A percentile compares a stretch with the other conserved stretches of the same genome.
These are phyloP conservation scores for Pterocarpus santalinus DNA, from an alignment of 306 rosid species.

Conservation along the genomic window DNA sequence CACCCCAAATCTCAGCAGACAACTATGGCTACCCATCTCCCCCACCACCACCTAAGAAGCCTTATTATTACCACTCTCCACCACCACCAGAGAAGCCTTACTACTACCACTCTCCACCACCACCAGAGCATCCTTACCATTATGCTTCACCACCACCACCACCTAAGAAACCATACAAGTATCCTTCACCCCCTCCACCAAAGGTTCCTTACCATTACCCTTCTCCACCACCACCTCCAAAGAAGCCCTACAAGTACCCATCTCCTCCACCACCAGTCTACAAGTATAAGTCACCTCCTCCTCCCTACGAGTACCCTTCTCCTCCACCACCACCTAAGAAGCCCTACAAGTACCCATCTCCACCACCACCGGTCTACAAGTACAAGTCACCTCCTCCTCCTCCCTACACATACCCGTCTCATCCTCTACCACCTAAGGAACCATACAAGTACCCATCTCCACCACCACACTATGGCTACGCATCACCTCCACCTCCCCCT, in stretches of 20 bases:
- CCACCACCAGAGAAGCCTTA: slow-evolving; percentile 43
- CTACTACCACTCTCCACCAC: slow-evolving; percentile 20
- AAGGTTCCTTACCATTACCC: neutral
- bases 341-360: slow-evolving; percentile 33
- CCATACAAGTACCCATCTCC: neutral
- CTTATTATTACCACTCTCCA: slow-evolving; percentile 33
- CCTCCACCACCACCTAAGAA: neutral
- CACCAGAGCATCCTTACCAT: neutral
- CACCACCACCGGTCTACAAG: slow-evolving; percentile 40
- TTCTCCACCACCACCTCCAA: slow-evolving; percentile 40
- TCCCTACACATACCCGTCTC: neutral
- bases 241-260: slow-evolving; percentile 24
- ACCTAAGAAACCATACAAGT: no score
- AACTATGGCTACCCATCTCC: slow-evolving; percentile 57
- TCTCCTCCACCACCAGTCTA: slow-evolving; percentile 47
- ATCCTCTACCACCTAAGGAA: slow-evolving; percentile 16
- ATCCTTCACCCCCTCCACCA: no score
- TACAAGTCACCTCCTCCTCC: slow-evolving; percentile 26
- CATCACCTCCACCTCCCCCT: slow-evolving; percentile 60
- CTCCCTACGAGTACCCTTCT: neutral
- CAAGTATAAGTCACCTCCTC: slow-evolving; percentile 31
- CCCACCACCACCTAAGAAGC: slow-evolving; percentile 34
- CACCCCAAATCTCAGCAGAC: slow-evolving; percentile 43
- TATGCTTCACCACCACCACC: neutral
- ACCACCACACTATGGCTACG: slow-evolving; percentile 13